phyloP scores from a whole-genome alignment of 1,139 yeast species.

The Keqinozyma sinolaborantium region DNA sequence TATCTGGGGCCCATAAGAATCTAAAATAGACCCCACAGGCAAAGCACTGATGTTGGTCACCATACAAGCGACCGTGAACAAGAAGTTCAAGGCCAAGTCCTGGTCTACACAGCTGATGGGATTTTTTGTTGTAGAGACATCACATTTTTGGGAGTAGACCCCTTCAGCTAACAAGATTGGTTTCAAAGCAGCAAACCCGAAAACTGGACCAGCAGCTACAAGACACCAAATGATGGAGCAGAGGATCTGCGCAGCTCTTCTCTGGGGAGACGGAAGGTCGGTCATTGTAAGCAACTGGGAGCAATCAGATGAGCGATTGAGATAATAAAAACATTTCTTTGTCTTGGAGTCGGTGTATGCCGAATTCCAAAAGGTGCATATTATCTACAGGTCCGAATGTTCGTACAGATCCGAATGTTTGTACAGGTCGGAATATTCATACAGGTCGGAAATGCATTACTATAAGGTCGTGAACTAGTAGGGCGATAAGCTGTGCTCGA shows the following conservation, averaged over 20 bases:
- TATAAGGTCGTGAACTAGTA: too few species aligned
- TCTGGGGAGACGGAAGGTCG: conserved; percentile 13
- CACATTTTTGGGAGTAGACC: conserved; percentile 65
- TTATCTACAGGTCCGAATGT: too few species aligned
- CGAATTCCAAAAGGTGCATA: too few species aligned
- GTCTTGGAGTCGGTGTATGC: too few species aligned
- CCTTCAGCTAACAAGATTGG: conserved; percentile 76
- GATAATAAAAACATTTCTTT: too few species aligned
- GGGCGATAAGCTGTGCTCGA: conserved; percentile 37
- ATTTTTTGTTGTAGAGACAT: conserved; percentile 11
- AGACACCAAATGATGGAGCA: conserved; percentile 88
- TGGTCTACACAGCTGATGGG: conserved; percentile 58
- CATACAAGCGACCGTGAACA: conserved; percentile 85
- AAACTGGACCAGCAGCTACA: conserved; percentile 88
- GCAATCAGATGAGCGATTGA: background rate
- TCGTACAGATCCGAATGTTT: too few species aligned
- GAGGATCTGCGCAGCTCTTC: conserved; percentile 22
- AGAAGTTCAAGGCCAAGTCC: conserved; percentile 73
- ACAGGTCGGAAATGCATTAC: conserved; percentile 11
- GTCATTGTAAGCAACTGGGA: too few species aligned
- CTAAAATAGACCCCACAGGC: conserved; percentile 76
- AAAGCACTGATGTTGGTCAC: conserved; percentile 82
- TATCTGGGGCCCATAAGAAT: conserved; percentile 73
- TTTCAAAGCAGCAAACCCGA: conserved; percentile 92
- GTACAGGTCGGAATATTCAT: too few species aligned